A percentile compares a stretch with the other conserved stretches of the same genome.
Conservation (phyloP, 179 eudicot species). For the Spergularia azorica region DNA sequence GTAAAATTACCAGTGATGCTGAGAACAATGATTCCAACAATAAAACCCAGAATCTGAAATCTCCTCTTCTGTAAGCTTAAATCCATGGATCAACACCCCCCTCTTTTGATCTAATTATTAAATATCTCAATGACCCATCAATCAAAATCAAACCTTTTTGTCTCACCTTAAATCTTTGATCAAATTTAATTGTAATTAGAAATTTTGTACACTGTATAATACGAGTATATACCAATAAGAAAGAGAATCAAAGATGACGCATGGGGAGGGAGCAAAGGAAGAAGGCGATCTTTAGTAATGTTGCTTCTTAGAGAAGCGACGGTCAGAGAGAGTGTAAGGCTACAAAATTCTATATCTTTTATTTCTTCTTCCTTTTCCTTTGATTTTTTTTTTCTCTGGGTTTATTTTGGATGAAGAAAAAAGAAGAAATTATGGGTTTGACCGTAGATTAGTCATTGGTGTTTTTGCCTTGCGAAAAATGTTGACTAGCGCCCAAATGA, state of each 20-base stretch:
- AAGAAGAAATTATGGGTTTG: no score
- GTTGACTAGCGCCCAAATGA: no score
- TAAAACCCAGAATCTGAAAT: slow-evolving; percentile 47
- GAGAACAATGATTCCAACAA: slow-evolving; percentile 62
- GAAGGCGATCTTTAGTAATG: not conserved
- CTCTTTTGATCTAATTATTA: not conserved
- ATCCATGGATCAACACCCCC: slow-evolving; percentile 41
- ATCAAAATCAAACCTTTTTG: not conserved
- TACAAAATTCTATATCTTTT: not conserved
- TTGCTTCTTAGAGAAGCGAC: not conserved
- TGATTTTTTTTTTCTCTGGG: not conserved
- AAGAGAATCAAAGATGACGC: not conserved
- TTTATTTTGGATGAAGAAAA: not conserved
- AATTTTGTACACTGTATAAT: not conserved
- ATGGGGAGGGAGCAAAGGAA: not conserved
- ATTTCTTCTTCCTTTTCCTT: not conserved
- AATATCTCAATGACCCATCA: slow-evolving; percentile 18
- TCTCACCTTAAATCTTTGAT: not conserved
- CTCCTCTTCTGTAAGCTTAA: slow-evolving; percentile 59
- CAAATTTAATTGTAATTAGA: not conserved
- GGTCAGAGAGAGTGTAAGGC: not conserved
- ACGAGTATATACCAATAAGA: no score
- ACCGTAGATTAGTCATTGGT: no score
- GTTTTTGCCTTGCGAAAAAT: no score
- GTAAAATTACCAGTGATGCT: slow-evolving; percentile 58